Evolutionary conservation across 371 early-diverging fungal species (phyloP).

Genomic region (Aphelidium insulamus): DNA sequence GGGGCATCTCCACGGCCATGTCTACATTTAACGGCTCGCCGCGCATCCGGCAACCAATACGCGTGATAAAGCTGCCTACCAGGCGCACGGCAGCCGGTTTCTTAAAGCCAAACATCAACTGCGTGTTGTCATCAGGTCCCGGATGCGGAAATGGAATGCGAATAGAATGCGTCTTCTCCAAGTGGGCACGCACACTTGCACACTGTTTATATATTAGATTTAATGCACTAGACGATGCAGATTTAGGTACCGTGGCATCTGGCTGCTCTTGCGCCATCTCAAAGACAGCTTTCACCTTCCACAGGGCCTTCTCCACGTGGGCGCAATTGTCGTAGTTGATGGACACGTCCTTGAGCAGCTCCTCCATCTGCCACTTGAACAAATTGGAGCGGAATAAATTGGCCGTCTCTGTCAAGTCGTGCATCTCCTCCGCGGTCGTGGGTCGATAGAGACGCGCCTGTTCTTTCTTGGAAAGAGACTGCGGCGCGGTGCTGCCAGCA

Average conservation of each 20-base stretch:
- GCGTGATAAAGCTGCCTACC: slow-evolving; percentile 72
- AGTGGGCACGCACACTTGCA: slow-evolving; percentile 14
- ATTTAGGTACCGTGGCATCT: slow-evolving; percentile 19
- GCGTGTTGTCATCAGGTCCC: slow-evolving; percentile 34
- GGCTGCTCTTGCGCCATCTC: slow-evolving; percentile 13
- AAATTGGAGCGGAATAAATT: slow-evolving; percentile 74
- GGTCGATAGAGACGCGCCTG: slow-evolving; percentile 13
- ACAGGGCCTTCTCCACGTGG: slow-evolving; percentile 47
- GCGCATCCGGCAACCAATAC: slow-evolving; percentile 35
- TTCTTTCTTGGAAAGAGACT: too few relatives aligned
- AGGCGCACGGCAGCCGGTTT: slow-evolving; percentile 52
- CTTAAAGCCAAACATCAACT: slow-evolving; percentile 48
- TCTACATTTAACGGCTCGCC: slow-evolving; percentile 57
- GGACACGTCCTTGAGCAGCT: slow-evolving; percentile 45
- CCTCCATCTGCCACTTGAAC: slow-evolving; percentile 77
- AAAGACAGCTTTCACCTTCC: slow-evolving; percentile 24
- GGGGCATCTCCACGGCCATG: slow-evolving; percentile 80
- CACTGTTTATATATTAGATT: slow-evolving; percentile 8
- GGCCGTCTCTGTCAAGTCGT: slow-evolving; percentile 50
- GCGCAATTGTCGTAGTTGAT: slow-evolving; percentile 37
- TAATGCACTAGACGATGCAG: slow-evolving; percentile 1
- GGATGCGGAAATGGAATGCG: slow-evolving; percentile 50
- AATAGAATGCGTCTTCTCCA: slow-evolving; percentile 24
- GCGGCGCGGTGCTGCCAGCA: too few relatives aligned
- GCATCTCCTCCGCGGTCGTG: slow-evolving; percentile 61